Base-by-base conservation (phyloP, 805 yeast species). In the Kazachstania martiniae region DNA sequence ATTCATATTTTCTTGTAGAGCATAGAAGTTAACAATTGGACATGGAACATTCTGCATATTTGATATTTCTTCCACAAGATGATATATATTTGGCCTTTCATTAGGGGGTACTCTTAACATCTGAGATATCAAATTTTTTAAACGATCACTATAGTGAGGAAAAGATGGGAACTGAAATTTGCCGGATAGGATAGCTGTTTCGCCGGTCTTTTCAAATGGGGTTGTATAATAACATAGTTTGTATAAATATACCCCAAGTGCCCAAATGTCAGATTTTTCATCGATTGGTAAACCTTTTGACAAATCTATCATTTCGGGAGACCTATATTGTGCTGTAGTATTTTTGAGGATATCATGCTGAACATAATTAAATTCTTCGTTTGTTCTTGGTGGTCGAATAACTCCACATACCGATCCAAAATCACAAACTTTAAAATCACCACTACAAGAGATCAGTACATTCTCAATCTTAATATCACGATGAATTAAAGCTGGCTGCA, bases 181-280 rank as follows among this genome's bases (percentile, higher is more conserved):
- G 12, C 80, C 74, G 38, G 70, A 66, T 31, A 79, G 47, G 18
- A 82, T 81, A 28, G 78, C 79, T 24, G 59, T 49, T 42, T 81
- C 87, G 15, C 76, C 77, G 12, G 65, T 65, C 19, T 56, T 61
- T 53, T 82, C 94, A 49, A 82, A 82, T 0, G 94, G 94, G 0
- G 94, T 82, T 1, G 83, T 81, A 46, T 78, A 82, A 53, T 78
- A 82, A 48, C 91, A 79, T 30, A 82, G 51, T 50, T 82, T 82
- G 61, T 81, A 82, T 21, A 82, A 54, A 41, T 81, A 77, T 18
- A 81, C 72, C 9, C 94, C 94, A 22, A 82, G 52, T 0, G 93
- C 94, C 94, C 94, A 82, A 15, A 82, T 70, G 52, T 82, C 94
- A 32, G 84, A 72, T 53, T 82, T 82, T 50, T 82, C 91, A 55